Base-by-base conservation (phyloP, 192 early-diverging fungal genomes). In the Obelidium mucronatum region DNA sequence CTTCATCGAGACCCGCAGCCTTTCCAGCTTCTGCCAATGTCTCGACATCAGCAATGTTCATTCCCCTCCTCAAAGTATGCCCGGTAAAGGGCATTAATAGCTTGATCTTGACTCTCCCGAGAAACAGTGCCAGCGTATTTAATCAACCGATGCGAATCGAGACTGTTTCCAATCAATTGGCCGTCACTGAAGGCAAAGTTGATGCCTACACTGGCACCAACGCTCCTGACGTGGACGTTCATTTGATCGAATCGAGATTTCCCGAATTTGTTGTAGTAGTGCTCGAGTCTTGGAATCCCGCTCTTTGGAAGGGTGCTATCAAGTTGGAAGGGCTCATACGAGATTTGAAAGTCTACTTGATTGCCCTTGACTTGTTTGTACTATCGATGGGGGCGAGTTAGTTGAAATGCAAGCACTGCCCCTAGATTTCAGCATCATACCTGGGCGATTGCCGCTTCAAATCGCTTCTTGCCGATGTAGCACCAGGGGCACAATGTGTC, bases 401-500 rank as follows among this genome's bases (percentile, higher is more conserved):
- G 0, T 22, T 11, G 40, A 2, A 51, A 54, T 11, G 67, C 15
- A 33, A 13, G 13, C n/a, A n/a, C n/a, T n/a, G n/a, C n/a, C n/a
- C 6, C 13, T 3, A 15, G 13, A 1, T 22, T 26, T 6, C 48
- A 54, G 51, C 0, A n/a, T 54, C 67, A 54, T 34, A 75, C 54
- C 40, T 31, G 22, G 2, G 51, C 73, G 30, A 90, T 81, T n/a
- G 88, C 89, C 68, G 82, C 84, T 70, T 92, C 90, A 11, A 94
- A 78, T 44, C 92, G 90, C 22, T 87, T 87, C 78, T 93, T 92
- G 67, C 93, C 92, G 26, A 94, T 75, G 73, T 86, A 94, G 77
- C 92, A 94, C 91, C 91, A 93, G 1, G 91, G 93, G 68, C 92
- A 94, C 34, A 90, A 74, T 34, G 83, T 92, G 82, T 94, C 93